Evolutionary conservation across 495 filamentous ascomycete genomes (phyloP), one percentile per base, ranked within the genome.

Genomic region (Aspergillus campestris): DNA sequence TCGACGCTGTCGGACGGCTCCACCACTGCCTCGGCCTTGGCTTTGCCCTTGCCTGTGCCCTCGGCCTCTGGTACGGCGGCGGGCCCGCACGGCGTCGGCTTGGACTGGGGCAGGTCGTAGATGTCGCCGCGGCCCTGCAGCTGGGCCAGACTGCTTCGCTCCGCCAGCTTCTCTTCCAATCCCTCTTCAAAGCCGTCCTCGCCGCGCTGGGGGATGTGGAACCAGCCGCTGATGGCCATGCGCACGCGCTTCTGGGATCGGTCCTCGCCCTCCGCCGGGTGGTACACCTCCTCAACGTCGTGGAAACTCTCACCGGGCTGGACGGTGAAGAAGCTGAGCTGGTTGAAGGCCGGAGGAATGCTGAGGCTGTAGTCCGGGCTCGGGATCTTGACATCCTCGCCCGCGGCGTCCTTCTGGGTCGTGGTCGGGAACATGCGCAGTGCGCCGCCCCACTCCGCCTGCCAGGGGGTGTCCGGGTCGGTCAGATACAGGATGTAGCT

Each of bases 211-310:
- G 92, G 94, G 42, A 99, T 96, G 60, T 99, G 92, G 66, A 89
- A 99, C 92, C 92, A 99, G n/a, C 92, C 92, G 49, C 87, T 94
- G 52, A 99, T 97, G 24, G 92, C 92, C 89, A 97, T 96, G 44
- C 92, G 79, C 35, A 94, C 79, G 37, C 92, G 79, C 43, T 78
- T 82, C 45, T 78, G 73, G 28, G 78, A 72, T 46, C 75, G 71
- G 35, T 82, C 82, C 31, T 83, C 75, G 48, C 78, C 77, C 43
- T 79, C 77, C 36, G 66, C 61, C 34, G 78, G 74, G 53, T 85
- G 77, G 64, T 94, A 96, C 11, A 99, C 94, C 62, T 99, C 92
- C 68, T 97, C 91, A 40, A 99, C 92, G 67, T 97, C 92, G 62
- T 99, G 92, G 66, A 95, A 99, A 58, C 91, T 96, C 73, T 92